Evolutionary conservation across 2,329 filamentous ascomycete species (phyloP).

Genomic region (Neocatenulostroma microsporum): DNA sequence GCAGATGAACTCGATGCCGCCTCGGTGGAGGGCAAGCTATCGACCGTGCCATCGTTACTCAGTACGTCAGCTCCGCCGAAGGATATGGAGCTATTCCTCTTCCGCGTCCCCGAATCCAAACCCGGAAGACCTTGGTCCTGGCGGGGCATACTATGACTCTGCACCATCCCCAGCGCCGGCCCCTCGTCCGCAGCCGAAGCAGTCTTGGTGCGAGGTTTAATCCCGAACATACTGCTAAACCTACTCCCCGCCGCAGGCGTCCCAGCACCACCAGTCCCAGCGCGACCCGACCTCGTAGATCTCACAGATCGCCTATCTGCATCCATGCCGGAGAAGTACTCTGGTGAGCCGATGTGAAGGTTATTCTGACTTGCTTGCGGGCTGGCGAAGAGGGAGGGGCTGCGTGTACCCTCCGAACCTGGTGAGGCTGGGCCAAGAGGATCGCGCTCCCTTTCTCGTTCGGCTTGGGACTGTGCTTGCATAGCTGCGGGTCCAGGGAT

Average conservation of each 20-base stretch:
- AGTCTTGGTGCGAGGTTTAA: slow-evolving; percentile 57
- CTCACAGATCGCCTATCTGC: slow-evolving; percentile 40
- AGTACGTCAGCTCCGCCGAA: slow-evolving; percentile 8
- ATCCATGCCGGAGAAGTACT: slow-evolving; percentile 31
- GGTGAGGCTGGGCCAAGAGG: slow-evolving; percentile 36
- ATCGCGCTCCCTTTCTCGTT: slow-evolving; percentile 15
- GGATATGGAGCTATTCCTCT: slow-evolving; percentile 48
- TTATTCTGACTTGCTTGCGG: slow-evolving; percentile 42
- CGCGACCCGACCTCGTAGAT: slow-evolving; percentile 44
- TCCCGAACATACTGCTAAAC: slow-evolving; percentile 47
- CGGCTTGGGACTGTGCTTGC: slow-evolving; percentile 6
- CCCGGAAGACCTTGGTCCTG: slow-evolving; percentile 37
- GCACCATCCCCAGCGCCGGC: slow-evolving; percentile 51
- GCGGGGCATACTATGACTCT: slow-evolving; percentile 70
- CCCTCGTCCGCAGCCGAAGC: slow-evolving; percentile 51
- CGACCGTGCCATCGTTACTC: no score
- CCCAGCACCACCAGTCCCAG: slow-evolving; percentile 27
- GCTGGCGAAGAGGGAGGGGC: slow-evolving; percentile 40
- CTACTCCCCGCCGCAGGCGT: slow-evolving; percentile 39
- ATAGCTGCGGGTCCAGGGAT: slow-evolving; percentile 2
- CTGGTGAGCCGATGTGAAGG: slow-evolving; percentile 34
- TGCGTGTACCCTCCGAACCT: slow-evolving; percentile 34
- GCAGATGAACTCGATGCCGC: no score
- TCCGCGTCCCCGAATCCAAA: slow-evolving; percentile 18
- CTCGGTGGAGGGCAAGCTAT: no score